These are phyloP conservation scores for Corymbia citriodora DNA, from an alignment of 441 rosid genomes.

Conservation along the genomic window DNA sequence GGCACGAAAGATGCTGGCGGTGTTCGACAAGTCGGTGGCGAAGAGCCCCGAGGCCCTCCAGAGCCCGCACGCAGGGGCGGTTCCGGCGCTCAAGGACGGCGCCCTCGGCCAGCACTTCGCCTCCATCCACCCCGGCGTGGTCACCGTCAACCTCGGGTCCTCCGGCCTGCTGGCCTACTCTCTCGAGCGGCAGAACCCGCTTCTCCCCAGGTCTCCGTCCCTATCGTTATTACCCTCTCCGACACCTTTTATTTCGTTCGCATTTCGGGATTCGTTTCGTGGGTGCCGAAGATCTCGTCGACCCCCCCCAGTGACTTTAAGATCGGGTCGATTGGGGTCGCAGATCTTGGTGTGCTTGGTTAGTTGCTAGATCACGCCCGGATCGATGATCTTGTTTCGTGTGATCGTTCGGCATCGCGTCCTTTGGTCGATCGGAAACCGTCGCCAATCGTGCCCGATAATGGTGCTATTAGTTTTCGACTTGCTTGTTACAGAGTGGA, in stretches of 20 bases:
- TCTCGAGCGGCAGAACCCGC: slow-evolving; percentile 64
- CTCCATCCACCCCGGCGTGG: slow-evolving; percentile 42
- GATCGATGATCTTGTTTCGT: not conserved
- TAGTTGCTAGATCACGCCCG: not conserved
- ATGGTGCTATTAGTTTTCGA: not conserved
- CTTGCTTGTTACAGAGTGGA: not conserved
- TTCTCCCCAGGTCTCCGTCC: slow-evolving; percentile 61
- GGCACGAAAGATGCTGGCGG: slow-evolving; percentile 61
- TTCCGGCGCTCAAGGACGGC: slow-evolving; percentile 59
- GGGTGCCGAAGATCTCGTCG: not conserved
- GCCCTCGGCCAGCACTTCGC: slow-evolving; percentile 56
- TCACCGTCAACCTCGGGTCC: slow-evolving; percentile 68
- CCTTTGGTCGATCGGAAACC: not conserved
- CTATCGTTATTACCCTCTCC: not conserved
- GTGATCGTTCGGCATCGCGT: not conserved
- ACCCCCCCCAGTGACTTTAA: not conserved
- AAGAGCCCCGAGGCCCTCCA: slow-evolving; percentile 76
- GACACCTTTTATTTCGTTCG: not conserved
- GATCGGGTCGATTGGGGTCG: not conserved
- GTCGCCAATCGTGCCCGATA: not conserved
- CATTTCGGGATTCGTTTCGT: not conserved
- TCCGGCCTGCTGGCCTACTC: slow-evolving; percentile 79
- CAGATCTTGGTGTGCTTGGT: not conserved
- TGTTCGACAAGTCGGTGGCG: slow-evolving; percentile 79
- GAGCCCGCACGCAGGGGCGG: slow-evolving; percentile 42